A percentile compares a stretch with the other conserved stretches of the same genome.
phyloP scores from a whole-genome alignment of 441 rosid species.

The Codiaeum variegatum region DNA sequence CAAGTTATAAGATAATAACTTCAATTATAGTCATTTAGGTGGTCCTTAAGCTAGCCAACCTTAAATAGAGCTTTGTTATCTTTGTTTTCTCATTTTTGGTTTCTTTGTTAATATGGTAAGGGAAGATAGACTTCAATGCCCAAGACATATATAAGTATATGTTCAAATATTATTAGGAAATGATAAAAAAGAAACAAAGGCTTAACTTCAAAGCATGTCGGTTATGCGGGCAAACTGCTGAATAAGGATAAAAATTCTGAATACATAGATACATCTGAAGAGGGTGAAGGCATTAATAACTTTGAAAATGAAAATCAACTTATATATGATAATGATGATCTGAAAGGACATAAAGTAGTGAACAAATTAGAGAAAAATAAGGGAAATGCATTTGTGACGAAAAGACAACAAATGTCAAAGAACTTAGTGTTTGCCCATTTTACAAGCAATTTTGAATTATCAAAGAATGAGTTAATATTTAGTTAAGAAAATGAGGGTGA shows the following conservation, averaged over 20 bases:
- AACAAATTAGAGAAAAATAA: conserved; percentile 9
- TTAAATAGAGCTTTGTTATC: not conserved
- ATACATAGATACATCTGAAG: conserved; percentile 12
- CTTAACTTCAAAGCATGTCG: conserved; percentile 29
- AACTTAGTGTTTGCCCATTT: too few relatives aligned
- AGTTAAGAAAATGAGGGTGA: too few relatives aligned
- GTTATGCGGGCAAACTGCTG: conserved; percentile 17
- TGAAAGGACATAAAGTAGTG: not conserved
- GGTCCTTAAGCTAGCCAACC: not conserved
- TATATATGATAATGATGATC: conserved; percentile 19
- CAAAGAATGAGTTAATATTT: too few relatives aligned
- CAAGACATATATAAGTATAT: conserved; percentile 28
- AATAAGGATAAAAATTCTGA: conserved; percentile 12
- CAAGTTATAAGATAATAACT: not conserved
- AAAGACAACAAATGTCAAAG: conserved; percentile 15
- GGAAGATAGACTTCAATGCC: conserved; percentile 33
- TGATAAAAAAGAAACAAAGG: conserved; percentile 33
- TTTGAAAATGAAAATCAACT: conserved; percentile 25
- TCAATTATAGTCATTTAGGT: not conserved
- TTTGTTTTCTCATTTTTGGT: not conserved
- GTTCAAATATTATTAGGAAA: conserved; percentile 40
- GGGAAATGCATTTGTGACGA: not conserved
- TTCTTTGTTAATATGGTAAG: conserved; percentile 25
- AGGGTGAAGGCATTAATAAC: conserved; percentile 14
- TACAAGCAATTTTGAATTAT: too few relatives aligned